Conservation (phyloP, 805 yeast genomes). For the Lipomyces orientalis region DNA sequence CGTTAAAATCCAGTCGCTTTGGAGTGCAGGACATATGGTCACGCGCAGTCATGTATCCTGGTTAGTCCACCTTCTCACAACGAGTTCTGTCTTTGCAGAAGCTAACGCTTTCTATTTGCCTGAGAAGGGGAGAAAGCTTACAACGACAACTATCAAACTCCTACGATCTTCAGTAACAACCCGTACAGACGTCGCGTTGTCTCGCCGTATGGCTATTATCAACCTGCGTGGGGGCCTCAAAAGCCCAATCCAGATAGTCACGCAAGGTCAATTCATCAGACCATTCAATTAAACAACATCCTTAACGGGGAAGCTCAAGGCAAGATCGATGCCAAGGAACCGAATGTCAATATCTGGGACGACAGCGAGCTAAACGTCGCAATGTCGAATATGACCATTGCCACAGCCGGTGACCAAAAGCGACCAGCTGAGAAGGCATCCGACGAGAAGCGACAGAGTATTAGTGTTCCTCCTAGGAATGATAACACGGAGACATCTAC, state of each 20-base stretch:
- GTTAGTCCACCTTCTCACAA: background rate
- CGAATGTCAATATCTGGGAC: background rate
- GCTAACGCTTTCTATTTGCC: background rate
- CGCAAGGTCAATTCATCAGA: background rate
- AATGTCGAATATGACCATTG: background rate
- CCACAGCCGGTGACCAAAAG: background rate
- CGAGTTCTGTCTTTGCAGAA: background rate
- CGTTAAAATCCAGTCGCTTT: background rate
- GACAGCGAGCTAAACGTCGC: background rate
- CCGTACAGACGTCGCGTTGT: background rate
- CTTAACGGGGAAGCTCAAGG: background rate
- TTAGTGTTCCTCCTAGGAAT: background rate
- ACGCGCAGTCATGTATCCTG: background rate
- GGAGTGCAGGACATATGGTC: background rate
- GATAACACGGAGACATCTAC: background rate
- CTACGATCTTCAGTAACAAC: background rate
- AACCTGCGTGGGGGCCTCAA: background rate
- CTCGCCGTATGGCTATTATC: slow-evolving; percentile 1
- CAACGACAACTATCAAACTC: background rate
- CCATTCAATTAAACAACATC: background rate
- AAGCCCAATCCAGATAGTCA: background rate
- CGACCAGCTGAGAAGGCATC: background rate
- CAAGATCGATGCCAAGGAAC: background rate
- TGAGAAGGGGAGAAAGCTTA: slow-evolving; percentile 1
- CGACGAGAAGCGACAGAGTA: background rate